Evolutionary conservation across 2,329 filamentous ascomycete genomes (phyloP), one percentile per base, ranked within the genome.

Genomic region (Fusarium cicatricum): DNA sequence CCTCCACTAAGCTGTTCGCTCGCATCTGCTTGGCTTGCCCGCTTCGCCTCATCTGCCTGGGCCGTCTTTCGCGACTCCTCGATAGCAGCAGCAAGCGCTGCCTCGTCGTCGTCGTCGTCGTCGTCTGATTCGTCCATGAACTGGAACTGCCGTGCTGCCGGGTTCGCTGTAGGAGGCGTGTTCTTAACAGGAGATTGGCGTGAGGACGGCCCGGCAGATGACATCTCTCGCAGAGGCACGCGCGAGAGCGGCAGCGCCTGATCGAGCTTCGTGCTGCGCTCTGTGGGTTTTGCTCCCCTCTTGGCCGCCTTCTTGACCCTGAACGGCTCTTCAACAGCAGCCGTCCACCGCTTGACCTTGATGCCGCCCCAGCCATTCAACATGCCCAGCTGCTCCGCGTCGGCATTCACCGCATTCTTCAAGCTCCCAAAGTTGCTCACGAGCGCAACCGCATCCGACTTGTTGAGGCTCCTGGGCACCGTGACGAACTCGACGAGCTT

Each of bases 281-380:
- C 64, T 2, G 66, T 67, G 14, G 65, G 59, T 40, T 68, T 70
- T 38, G 68, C 53, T 19, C 61, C 63, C 31, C 73, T 65, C 70
- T 78, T 90, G n/a, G 83, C 85, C 2, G 90, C 85, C 68, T 89
- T 90, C 66, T 87, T 86, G 5, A 89, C 86, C 53, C 91, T 80
- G 67, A 98, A 97, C 1, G 92, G 91, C 74, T 96, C 92, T 55
- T 91, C 85, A 2, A 97, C 90, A 10, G 90, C 89, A 52, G 81
- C 84, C 64, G 84, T 89, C 94, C 94, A 98, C 53, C 87, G 85
- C 74, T 90, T 89, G 17, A 97, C 92, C 75, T 99, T 99, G 78
- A 91, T 92, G 75, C 96, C 91, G 29, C 95, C 95, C 93, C 93
- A 99, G 1, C 95, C 95, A 26, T 88, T 85, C n/a, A 99, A 86